Evolutionary conservation across 495 filamentous ascomycete species (phyloP).

Genomic region (Elasticomyces elasticus): DNA sequence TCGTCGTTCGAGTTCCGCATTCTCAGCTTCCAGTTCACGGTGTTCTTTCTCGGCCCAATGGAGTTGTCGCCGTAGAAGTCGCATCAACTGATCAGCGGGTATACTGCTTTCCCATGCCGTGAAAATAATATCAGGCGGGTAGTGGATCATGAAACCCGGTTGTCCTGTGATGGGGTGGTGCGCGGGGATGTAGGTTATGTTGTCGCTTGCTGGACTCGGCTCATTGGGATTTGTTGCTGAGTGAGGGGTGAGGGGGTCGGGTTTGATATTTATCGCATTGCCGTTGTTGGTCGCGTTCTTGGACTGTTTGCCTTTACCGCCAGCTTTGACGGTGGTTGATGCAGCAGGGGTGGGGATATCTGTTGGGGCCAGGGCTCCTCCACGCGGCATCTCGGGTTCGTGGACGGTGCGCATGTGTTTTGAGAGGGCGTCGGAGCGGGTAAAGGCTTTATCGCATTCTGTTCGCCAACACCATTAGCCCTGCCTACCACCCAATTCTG

Average conservation of each 20-base stretch:
- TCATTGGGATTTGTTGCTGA: not conserved
- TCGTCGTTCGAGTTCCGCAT: constrained; percentile 51
- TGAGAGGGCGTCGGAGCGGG: constrained; percentile 87
- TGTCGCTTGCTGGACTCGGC: constrained; percentile 24
- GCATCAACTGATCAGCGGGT: constrained; percentile 57
- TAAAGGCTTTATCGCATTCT: constrained; percentile 96
- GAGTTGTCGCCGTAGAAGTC: constrained; percentile 65
- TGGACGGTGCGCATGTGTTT: constrained; percentile 99
- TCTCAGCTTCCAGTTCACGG: constrained; percentile 49
- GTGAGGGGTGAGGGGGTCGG: constrained; percentile 13
- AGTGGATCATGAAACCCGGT: constrained; percentile 35
- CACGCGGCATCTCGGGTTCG: constrained; percentile 76
- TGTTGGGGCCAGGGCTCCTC: constrained; percentile 71
- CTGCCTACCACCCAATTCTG: not conserved
- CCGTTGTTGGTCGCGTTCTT: constrained; percentile 11
- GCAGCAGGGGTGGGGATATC: constrained; percentile 68
- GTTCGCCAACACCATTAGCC: not conserved
- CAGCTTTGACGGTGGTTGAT: constrained; percentile 30
- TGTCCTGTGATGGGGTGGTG: constrained; percentile 28
- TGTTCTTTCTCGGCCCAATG: constrained; percentile 70
- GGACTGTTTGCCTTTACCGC: constrained; percentile 16
- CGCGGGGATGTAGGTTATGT: constrained; percentile 31
- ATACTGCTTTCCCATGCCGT: constrained; percentile 61
- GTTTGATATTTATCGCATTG: not conserved
- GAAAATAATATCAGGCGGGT: constrained; percentile 57